Base-by-base conservation (phyloP, 2,329 filamentous ascomycete genomes). In the Alternaria arbusti region DNA sequence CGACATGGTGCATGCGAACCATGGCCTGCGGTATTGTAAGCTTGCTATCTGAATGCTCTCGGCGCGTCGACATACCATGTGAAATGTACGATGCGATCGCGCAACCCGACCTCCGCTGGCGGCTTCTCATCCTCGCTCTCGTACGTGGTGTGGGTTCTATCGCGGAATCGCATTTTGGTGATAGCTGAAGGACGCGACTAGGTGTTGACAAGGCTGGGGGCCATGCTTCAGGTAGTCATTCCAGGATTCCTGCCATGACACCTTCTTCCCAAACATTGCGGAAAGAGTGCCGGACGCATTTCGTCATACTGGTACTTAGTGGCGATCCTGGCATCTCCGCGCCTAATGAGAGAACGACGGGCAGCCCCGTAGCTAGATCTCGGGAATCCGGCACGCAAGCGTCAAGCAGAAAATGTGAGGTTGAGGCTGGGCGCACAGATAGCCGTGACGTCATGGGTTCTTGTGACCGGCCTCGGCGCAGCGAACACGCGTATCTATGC, bases 1-100 rank as follows among this genome's bases (percentile, higher is more conserved):
- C 51, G 89, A 91, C 91, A 93, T 93, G 2, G 90, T 89, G 30
- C 88, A 82, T 2, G 90, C 91, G 78, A 90, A 94, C 90, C 90
- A 74, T 60, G 70, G 62, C 71, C 70, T 73, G 30, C 44, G 13
- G 28, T 17, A 15, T 26, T 9, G n/a, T 65, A 6, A 63, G 58
- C 28, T 11, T 23, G 40, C 23, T 23, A 23, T 45, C 22, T 9
- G 11, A 7, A 47, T 20, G 12, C 25, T 13, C 4, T 20, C 23
- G 23, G 17, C 44, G 46, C 40, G 23, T 5, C 46, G 47, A 56
- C 67, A 26, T 58, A 73, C 72, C 70, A 73, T 50, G 72, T 74
- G 26, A 74, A 73, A 61, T 73, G 72, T 25, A 55, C 67, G n/a
- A 74, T 66, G 11, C 70, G 70, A 61, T 73, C 72, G 15, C 72